Conservation (phyloP, 257 asterid species). For the Fraxinus pennsylvanica region DNA sequence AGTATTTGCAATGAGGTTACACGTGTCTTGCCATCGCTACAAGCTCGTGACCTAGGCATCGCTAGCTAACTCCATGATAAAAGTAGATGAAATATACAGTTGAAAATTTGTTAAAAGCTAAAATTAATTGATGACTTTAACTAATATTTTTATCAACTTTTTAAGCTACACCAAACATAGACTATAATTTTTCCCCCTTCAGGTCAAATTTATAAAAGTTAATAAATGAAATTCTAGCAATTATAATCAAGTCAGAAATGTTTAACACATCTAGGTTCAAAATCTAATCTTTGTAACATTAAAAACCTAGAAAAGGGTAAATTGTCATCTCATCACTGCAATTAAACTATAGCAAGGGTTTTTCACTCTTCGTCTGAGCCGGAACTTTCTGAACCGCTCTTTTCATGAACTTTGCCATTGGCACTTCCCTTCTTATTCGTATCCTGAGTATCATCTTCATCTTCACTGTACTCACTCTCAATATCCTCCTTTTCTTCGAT, state of each 20-base stretch:
- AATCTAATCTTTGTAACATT: neutral
- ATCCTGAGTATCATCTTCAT: slow-evolving; percentile 45
- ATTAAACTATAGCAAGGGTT: slow-evolving; percentile 1
- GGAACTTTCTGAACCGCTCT: slow-evolving; percentile 44
- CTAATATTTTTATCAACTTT: too few species aligned
- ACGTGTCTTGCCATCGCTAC: too few species aligned
- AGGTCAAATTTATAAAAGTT: neutral
- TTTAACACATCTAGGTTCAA: neutral
- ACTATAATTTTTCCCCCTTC: neutral
- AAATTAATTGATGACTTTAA: too few species aligned
- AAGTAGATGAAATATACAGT: too few species aligned
- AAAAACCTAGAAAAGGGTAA: neutral
- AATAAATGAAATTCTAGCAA: neutral
- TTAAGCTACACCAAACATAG: too few species aligned
- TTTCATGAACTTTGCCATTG: slow-evolving; percentile 36
- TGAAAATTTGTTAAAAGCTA: too few species aligned
- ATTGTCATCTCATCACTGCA: neutral
- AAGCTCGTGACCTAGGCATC: too few species aligned
- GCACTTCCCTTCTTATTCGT: slow-evolving; percentile 27
- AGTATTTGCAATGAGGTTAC: too few species aligned
- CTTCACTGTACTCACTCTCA: slow-evolving; percentile 85
- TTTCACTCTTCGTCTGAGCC: slow-evolving; percentile 49
- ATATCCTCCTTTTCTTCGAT: slow-evolving; percentile 65
- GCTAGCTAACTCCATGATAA: too few species aligned
- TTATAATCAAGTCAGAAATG: neutral